Evolutionary conservation across 768 basidiomycete genomes (phyloP).

Genomic region (Psilocybe tampanensis): DNA sequence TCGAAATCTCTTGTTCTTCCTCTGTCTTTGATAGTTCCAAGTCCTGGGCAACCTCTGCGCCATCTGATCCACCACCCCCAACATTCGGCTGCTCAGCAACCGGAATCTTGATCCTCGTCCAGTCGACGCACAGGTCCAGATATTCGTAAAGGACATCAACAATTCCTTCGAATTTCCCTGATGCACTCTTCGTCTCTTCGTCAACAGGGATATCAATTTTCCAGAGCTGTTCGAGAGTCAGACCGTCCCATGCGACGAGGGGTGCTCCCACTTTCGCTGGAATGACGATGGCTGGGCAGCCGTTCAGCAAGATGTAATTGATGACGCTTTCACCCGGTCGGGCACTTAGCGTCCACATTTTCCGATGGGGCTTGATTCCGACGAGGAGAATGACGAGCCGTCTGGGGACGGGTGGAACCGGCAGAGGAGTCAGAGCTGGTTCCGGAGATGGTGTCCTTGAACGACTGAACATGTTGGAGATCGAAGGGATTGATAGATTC

Average conservation of each 20-base stretch:
- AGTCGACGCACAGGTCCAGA: constrained; percentile 63
- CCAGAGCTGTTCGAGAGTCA: constrained; percentile 63
- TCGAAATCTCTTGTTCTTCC: constrained; percentile 6
- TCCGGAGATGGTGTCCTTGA: constrained; percentile 57
- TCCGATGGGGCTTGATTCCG: constrained; percentile 63
- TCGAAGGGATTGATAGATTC: constrained; percentile 36
- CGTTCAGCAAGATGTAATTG: constrained; percentile 61
- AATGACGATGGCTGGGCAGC: constrained; percentile 60
- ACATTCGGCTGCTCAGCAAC: constrained; percentile 11
- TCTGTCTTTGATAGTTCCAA: neutral
- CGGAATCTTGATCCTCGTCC: constrained; percentile 49
- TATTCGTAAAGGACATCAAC: constrained; percentile 59
- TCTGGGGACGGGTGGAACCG: constrained; percentile 46
- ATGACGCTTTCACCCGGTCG: constrained; percentile 66
- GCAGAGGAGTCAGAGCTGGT: constrained; percentile 42
- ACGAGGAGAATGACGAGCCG: constrained; percentile 59
- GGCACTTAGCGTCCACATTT: constrained; percentile 59
- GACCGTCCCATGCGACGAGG: constrained; percentile 64
- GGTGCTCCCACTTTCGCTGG: constrained; percentile 63
- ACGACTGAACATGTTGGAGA: constrained; percentile 46
- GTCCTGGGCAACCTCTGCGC: neutral
- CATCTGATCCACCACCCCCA: neutral
- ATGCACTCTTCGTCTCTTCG: constrained; percentile 30
- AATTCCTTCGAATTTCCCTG: constrained; percentile 52
- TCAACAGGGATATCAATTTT: constrained; percentile 44